Evolutionary conservation across 1,284 basidiomycete genomes (phyloP).

Genomic region (Leucoagaricus sp.): DNA sequence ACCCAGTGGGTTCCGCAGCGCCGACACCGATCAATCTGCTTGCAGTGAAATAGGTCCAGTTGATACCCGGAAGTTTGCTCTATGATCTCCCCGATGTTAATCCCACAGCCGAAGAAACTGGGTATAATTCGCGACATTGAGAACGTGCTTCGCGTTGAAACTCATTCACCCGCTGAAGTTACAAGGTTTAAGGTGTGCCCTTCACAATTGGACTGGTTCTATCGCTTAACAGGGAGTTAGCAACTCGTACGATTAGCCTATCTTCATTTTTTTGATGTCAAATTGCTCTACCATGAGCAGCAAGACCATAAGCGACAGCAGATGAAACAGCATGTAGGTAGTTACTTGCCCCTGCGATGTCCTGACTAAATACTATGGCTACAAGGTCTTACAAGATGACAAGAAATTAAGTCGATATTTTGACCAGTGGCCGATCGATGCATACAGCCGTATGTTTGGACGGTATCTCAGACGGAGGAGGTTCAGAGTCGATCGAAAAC

Average conservation of each 20-base stretch:
- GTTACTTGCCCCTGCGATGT: neutral
- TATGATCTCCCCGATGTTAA: neutral
- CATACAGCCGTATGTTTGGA: neutral
- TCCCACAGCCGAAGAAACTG: neutral
- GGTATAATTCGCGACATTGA: neutral
- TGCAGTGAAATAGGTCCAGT: no score
- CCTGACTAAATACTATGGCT: neutral
- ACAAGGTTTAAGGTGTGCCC: neutral
- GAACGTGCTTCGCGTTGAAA: neutral
- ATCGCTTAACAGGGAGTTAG: no score
- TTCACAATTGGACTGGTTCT: no score
- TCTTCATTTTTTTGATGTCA: neutral
- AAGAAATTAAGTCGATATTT: neutral
- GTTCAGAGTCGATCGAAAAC: no score
- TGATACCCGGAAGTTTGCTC: neutral
- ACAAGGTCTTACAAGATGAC: conserved; percentile 3
- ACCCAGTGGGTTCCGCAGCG: no score
- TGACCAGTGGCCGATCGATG: conserved; percentile 8
- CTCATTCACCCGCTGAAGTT: neutral
- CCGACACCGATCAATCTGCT: no score
- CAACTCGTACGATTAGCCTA: neutral
- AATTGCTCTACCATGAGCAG: neutral
- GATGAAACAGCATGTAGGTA: conserved; percentile 4
- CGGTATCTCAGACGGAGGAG: neutral
- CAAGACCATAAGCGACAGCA: neutral